phyloP scores from a whole-genome alignment of 345 rosid genomes.

The Linum usitatissimum region DNA sequence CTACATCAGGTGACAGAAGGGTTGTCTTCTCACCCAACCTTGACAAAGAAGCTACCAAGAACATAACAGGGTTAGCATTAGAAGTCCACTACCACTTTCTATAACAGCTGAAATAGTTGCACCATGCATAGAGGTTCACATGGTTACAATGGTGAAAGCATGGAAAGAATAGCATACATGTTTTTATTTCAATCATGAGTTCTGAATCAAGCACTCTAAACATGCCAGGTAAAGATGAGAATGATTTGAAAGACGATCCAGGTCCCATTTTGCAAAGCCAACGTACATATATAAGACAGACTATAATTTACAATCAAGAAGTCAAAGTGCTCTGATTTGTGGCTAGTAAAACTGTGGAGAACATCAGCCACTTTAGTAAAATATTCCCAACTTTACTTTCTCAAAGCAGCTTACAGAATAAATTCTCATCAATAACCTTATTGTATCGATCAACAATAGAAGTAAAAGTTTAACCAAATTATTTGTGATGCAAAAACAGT shows the following conservation, averaged over 20 bases:
- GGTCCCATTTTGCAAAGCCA: neutral
- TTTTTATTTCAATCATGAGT: neutral
- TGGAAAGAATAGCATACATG: neutral
- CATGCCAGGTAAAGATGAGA: neutral
- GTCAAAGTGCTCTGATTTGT: neutral
- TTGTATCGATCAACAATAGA: neutral
- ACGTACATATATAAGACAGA: neutral
- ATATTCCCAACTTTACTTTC: neutral
- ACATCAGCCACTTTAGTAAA: neutral
- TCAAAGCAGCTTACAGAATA: neutral
- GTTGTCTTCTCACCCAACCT: slow-evolving; percentile 97
- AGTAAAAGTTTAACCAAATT: neutral
- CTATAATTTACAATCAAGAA: neutral
- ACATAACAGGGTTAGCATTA: slow-evolving; percentile 14
- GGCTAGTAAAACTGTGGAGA: neutral
- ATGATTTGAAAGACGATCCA: neutral
- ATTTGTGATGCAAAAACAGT: neutral
- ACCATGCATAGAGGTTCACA: neutral
- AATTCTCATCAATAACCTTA: neutral
- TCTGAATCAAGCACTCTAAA: neutral
- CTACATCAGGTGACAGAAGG: slow-evolving; percentile 77
- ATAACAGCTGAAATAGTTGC: neutral
- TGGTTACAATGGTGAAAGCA: neutral
- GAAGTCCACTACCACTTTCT: slow-evolving; percentile 8
- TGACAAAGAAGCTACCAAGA: slow-evolving; percentile 62